Conservation (phyloP, 495 filamentous ascomycete genomes). For the Extremus antarcticus region DNA sequence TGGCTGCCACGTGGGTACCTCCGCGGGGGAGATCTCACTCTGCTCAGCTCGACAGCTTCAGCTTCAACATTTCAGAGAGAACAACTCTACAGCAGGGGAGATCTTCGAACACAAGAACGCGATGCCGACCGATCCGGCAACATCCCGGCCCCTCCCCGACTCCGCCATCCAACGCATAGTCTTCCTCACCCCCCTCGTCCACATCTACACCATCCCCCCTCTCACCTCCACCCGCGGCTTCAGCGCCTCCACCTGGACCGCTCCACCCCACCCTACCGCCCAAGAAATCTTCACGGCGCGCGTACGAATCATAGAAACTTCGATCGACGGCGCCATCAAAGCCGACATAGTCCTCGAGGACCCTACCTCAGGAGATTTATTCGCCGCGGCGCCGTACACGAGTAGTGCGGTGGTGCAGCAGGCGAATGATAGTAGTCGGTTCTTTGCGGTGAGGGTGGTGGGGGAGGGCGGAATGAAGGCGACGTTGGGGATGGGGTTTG, state of each 20-base stretch:
- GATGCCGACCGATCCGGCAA: conserved; percentile 42
- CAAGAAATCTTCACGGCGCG: conserved; percentile 74
- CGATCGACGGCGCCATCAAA: conserved; percentile 41
- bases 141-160: conserved; percentile 46
- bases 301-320: conserved; percentile 65
- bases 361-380: conserved; percentile 53
- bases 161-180: conserved; percentile 72
- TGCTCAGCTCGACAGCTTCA: not conserved
- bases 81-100: conserved; percentile 50
- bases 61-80: conserved; percentile 39
- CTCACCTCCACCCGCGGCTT: conserved; percentile 59
- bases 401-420: conserved; percentile 50
- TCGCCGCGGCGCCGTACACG: conserved; percentile 69
- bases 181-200: conserved; percentile 56
- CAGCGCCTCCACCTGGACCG: conserved; percentile 64
- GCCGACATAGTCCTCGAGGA: conserved; percentile 69
- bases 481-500: conserved; percentile 70
- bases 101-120: too few species aligned
- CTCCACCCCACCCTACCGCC: conserved; percentile 42
- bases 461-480: conserved; percentile 60
- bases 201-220: conserved; percentile 73
- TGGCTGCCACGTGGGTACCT: not conserved
- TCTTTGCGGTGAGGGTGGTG: conserved; percentile 70
- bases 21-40: not conserved
- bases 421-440: conserved; percentile 60